Evolutionary conservation across 75 land plant genomes (phyloP).

Genomic region (Picea sitchensis): DNA sequence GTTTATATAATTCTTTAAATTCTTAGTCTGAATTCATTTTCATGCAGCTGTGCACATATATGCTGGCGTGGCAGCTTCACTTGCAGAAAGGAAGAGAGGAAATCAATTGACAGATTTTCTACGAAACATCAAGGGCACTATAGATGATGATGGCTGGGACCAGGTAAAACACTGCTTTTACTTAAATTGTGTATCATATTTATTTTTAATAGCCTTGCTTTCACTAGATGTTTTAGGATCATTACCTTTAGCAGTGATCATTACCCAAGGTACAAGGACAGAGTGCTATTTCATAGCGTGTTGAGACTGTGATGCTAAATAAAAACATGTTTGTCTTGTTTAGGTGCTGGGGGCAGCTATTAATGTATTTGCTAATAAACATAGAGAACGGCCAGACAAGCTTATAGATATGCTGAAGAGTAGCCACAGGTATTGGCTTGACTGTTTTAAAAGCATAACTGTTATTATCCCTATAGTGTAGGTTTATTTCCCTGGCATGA

Average conservation of each 20-base stretch:
- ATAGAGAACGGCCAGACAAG: constrained; percentile 92
- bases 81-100: constrained; percentile 87
- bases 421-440: constrained; percentile 77
- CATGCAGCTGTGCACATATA: constrained; percentile 97
- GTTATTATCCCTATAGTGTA: background rate
- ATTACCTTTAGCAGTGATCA: background rate
- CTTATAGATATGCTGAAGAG: constrained; percentile 95
- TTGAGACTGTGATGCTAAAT: background rate
- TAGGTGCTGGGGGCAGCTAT: constrained; percentile 97
- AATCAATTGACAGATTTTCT: constrained; percentile 83
- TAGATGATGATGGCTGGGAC: constrained; percentile 93
- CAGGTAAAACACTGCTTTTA: constrained; percentile 48
- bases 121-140: constrained; percentile 86
- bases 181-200: background rate
- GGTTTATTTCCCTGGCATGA: background rate
- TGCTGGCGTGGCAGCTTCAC: constrained; percentile 94
- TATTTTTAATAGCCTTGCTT: background rate
- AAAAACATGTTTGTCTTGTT: background rate
- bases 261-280: background rate
- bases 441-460: background rate
- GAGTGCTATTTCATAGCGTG: background rate
- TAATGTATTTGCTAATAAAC: constrained; percentile 92
- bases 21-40: background rate
- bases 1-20: background rate
- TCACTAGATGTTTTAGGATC: background rate